Base-by-base conservation (phyloP, 768 basidiomycete genomes). In the Boletus pseudopeckii region DNA sequence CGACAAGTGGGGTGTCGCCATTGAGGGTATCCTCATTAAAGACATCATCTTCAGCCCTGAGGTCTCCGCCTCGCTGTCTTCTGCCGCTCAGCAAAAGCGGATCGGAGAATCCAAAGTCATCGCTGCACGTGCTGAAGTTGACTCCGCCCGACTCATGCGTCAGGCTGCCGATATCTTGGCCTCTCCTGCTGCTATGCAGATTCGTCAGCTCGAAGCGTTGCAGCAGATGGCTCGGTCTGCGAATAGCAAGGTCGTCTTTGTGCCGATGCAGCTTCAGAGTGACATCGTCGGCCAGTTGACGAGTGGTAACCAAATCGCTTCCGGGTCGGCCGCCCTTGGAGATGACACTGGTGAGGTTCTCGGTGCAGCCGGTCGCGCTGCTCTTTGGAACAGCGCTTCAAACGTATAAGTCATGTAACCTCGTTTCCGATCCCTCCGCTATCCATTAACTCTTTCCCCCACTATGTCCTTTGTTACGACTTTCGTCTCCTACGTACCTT, bases 31-130 rank as follows among this genome's bases (percentile, higher is more conserved):
- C 74, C 84, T 97, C 68, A 90, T 92, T 77, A 92, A 92, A 75
- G 91, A 92, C 70, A 92, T 94, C 73, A 88, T 94, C 73, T 97
- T 98, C 80, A 88, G 87, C 50, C 57, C 88, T 45, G 96, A 98
- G 54, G 83, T 99, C 17, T 85, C 93, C 48, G 86, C 92, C 9
- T 92, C 91, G 17, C 80, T 99, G 45, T 96, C 93, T 13, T 90
- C 88, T 58, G 96, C 96, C 36, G 96, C 96, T 18, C 95, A 97
- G 67, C 93, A 96, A 74, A 97, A 97, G 81, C 83, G 96, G 56
- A 85, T 98, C 54, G 96, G 94, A 72, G 96, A 98, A 75, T 86
- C 85, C 65, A 98, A 98, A 74, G 91, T 96, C 68, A 96, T 97
- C 63, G 92, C 92, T 49, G 94, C 93, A 1, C 84, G 93, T 54